phyloP scores from a whole-genome alignment of 2,329 filamentous ascomycete species.

The Pseudogymnoascus sp. region DNA sequence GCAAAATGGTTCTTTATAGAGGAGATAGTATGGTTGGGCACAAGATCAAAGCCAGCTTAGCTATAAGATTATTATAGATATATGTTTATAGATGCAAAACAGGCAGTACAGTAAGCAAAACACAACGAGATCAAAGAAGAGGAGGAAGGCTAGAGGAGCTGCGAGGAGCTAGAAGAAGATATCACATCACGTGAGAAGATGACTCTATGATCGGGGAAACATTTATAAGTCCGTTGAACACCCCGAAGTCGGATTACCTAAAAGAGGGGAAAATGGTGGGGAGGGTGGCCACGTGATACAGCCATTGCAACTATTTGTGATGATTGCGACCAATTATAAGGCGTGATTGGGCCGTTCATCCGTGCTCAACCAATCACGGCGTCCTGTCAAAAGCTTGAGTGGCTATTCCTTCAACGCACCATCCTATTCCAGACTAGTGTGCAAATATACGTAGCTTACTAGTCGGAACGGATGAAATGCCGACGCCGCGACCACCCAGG shows the following conservation, averaged over 20 bases:
- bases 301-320: too few species aligned
- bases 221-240: background rate
- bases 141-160: background rate
- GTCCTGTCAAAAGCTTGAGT: background rate
- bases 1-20: conserved; percentile 1
- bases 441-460: background rate
- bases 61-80: conserved; percentile 3
- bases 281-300: background rate
- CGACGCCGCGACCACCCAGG: background rate
- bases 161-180: background rate
- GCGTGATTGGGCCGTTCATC: conserved; percentile 1
- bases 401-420: background rate
- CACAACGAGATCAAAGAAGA: background rate
- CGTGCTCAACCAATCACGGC: background rate
- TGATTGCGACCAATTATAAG: background rate
- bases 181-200: background rate
- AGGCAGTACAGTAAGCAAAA: background rate
- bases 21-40: background rate
- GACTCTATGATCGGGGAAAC: background rate
- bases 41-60: background rate
- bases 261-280: background rate
- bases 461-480: background rate
- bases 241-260: conserved; percentile 3
- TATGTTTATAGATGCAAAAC: conserved; percentile 6
- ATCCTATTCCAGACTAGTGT: background rate